Percentiles rank a stretch among this genome's conserved stretches.
Conservation (phyloP, 306 rosid species). For the Arachis stenosperma region DNA sequence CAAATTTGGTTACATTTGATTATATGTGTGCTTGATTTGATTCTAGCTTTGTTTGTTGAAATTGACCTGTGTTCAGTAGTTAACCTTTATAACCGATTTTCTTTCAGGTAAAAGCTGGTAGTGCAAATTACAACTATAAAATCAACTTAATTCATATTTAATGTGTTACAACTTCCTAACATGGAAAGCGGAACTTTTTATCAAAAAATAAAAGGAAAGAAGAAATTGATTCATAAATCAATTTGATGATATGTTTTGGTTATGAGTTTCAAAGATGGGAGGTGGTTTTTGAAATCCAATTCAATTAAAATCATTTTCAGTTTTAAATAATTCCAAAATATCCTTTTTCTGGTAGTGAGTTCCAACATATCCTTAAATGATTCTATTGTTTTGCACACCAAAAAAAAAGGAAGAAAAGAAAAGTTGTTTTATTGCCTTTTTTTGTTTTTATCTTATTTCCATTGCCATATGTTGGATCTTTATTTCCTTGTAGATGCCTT, state of each 20-base stretch:
- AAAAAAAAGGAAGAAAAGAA: too few species aligned
- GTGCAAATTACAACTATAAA: neutral
- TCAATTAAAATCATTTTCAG: neutral
- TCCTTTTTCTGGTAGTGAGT: too few species aligned
- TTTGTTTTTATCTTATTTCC: neutral
- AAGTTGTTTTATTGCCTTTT: neutral
- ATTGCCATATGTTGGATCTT: neutral
- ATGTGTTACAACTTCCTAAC: neutral
- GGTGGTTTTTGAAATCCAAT: neutral
- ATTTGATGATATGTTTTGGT: neutral
- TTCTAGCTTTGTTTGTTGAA: neutral
- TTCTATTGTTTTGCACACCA: neutral
- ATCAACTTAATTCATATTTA: neutral
- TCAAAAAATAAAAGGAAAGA: neutral
- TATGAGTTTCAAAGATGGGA: neutral
- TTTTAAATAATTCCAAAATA: neutral
- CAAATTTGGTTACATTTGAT: neutral
- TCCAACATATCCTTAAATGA: neutral
- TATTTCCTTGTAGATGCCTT: constrained; percentile 66
- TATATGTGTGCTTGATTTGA: neutral
- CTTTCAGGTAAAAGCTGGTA: neutral
- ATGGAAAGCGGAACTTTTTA: neutral
- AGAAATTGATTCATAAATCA: neutral
- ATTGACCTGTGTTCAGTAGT: neutral
- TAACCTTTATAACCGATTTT: neutral